Evolutionary conservation across 2,329 filamentous ascomycete species (phyloP).

Genomic region (Aspergillus tamarii): DNA sequence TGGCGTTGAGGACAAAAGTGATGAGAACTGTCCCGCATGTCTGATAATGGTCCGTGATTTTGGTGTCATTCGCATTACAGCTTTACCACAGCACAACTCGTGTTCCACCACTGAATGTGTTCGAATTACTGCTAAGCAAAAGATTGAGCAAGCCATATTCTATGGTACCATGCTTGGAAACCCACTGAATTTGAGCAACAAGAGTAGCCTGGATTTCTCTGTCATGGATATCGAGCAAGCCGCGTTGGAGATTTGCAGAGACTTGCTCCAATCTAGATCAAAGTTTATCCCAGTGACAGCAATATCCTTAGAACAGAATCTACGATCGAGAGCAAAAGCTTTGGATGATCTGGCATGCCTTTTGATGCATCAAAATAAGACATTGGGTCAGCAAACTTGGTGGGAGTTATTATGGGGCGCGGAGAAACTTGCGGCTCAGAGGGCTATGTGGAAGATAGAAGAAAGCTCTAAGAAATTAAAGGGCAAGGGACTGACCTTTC

Average conservation of each 20-base stretch:
- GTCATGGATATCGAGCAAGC: constrained; percentile 73
- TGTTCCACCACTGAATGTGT: constrained; percentile 53
- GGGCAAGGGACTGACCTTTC: constrained; percentile 67
- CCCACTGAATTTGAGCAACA: constrained; percentile 80
- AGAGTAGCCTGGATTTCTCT: constrained; percentile 67
- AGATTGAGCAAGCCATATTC: constrained; percentile 92
- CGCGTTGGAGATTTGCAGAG: constrained; percentile 75
- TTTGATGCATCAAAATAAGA: constrained; percentile 64
- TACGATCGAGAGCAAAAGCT: constrained; percentile 72
- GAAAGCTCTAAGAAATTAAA: constrained; percentile 66
- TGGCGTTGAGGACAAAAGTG: constrained; percentile 49
- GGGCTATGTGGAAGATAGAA: constrained; percentile 78
- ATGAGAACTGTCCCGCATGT: constrained; percentile 46
- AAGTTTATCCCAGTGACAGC: constrained; percentile 73
- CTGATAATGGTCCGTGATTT: constrained; percentile 61
- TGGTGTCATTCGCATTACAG: constrained; percentile 60
- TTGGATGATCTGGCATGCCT: constrained; percentile 75
- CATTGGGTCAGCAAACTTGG: constrained; percentile 67
- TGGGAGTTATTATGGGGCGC: constrained; percentile 88
- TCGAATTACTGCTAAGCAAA: constrained; percentile 78
- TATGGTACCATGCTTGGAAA: constrained; percentile 82
- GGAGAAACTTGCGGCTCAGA: constrained; percentile 83
- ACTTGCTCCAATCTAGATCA: constrained; percentile 78
- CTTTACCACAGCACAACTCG: constrained; percentile 35
- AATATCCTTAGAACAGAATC: constrained; percentile 78